Percentiles rank a stretch among this genome's conserved stretches.
These are phyloP conservation scores for Plasmodium berghei DNA, from an alignment of 169 alveolate genomes.

Conservation along the genomic window DNA sequence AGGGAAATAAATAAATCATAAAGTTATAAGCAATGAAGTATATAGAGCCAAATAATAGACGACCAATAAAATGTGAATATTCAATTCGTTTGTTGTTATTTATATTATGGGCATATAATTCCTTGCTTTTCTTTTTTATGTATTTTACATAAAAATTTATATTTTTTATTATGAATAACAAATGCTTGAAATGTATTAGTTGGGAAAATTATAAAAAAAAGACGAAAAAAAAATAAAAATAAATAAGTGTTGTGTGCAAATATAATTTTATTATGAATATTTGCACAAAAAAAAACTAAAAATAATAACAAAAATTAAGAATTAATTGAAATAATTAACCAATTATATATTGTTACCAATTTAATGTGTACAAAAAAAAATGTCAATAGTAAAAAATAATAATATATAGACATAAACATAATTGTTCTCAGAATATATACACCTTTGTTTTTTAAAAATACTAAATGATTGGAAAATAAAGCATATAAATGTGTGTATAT, in stretches of 20 bases:
- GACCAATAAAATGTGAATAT: too few relatives aligned
- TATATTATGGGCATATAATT: too few relatives aligned
- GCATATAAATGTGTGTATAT: neutral
- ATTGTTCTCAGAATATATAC: too few relatives aligned
- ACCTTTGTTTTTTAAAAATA: neutral
- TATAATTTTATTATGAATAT: neutral
- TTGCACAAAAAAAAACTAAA: neutral
- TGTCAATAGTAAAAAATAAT: neutral
- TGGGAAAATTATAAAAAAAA: too few relatives aligned
- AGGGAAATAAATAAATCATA: neutral
- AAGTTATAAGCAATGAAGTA: too few relatives aligned
- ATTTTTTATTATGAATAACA: too few relatives aligned
- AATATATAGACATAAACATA: neutral
- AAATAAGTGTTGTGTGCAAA: neutral
- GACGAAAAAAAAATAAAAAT: too few relatives aligned
- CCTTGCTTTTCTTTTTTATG: too few relatives aligned
- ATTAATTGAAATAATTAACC: constrained; percentile 12
- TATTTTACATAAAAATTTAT: too few relatives aligned
- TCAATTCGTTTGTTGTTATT: too few relatives aligned
- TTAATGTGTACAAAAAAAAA: neutral
- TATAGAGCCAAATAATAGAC: too few relatives aligned
- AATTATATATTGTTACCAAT: neutral
- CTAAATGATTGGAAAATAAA: neutral
- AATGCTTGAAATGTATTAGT: too few relatives aligned
- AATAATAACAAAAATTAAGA: constrained; percentile 3